phyloP scores from a whole-genome alignment of 768 basidiomycete genomes.

The Phylloporus sp. region DNA sequence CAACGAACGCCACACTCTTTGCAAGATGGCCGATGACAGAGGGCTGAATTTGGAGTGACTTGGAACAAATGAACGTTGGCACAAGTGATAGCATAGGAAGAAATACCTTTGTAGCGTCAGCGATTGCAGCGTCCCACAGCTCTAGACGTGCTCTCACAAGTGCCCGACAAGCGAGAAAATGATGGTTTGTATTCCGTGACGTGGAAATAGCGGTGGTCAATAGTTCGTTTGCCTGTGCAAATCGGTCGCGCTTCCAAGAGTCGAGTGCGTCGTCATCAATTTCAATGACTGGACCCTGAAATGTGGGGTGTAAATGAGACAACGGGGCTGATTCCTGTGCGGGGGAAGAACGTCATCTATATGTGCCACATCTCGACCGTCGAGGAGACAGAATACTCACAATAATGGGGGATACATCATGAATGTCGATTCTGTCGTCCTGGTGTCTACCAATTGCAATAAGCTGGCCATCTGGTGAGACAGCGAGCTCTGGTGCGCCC shows the following conservation, averaged over 20 bases:
- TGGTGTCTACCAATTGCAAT: too few species aligned
- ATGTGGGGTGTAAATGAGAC: background rate
- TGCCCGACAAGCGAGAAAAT: background rate
- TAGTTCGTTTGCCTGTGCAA: background rate
- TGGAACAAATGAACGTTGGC: background rate
- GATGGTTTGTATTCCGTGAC: background rate
- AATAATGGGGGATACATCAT: too few species aligned
- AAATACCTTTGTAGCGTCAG: background rate
- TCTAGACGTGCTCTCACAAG: background rate
- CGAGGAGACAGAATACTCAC: too few species aligned
- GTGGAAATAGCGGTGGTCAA: background rate
- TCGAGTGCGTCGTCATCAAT: background rate
- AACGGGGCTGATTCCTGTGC: background rate
- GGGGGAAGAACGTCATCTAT: background rate
- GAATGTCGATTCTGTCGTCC: too few species aligned
- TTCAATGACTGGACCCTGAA: background rate
- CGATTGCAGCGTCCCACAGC: background rate
- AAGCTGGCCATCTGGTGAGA: too few species aligned
- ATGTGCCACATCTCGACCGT: too few species aligned
- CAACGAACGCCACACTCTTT: background rate
- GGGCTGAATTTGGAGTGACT: background rate
- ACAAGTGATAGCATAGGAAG: background rate
- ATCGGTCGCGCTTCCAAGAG: background rate
- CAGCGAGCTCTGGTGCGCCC: too few species aligned
- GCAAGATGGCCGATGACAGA: background rate